These are phyloP conservation scores for Colletotrichum limetticola DNA, from an alignment of 2,329 filamentous ascomycete species.

Conservation along the genomic window DNA sequence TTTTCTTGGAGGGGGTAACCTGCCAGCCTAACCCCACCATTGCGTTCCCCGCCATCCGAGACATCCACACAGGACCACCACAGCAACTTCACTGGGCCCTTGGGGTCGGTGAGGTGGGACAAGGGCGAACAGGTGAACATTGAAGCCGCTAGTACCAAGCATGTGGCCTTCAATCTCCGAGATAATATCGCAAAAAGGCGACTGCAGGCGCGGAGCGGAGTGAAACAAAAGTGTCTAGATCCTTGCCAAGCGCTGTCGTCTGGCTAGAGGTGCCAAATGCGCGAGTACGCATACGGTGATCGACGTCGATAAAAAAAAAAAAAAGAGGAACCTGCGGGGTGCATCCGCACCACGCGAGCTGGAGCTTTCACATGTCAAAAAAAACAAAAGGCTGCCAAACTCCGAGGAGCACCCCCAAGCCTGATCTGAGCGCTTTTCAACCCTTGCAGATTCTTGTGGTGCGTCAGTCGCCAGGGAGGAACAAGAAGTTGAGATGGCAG, in stretches of 20 bases:
- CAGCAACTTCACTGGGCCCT: too few relatives aligned
- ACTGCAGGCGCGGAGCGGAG: conserved; percentile 24
- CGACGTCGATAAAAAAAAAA: conserved; percentile 22
- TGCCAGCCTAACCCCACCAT: conserved; percentile 9
- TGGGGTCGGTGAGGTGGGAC: too few relatives aligned
- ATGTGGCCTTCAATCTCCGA: conserved; percentile 24
- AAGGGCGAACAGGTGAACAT: background rate
- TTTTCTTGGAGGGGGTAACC: background rate
- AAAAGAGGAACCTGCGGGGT: conserved; percentile 36
- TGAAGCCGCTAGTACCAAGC: conserved; percentile 1
- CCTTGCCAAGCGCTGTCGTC: conserved; percentile 5
- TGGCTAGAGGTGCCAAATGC: conserved; percentile 11
- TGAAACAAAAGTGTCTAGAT: conserved; percentile 17
- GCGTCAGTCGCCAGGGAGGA: conserved; percentile 30
- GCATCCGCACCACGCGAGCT: conserved; percentile 29
- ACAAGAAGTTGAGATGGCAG: conserved; percentile 34
- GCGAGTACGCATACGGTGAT: conserved; percentile 19
- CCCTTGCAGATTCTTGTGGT: conserved; percentile 24
- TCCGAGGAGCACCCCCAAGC: conserved; percentile 9
- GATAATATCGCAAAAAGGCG: conserved; percentile 17
- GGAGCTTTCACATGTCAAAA: conserved; percentile 32
- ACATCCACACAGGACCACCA: background rate
- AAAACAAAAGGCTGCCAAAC: background rate
- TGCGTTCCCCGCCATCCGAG: background rate
- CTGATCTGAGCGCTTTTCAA: conserved; percentile 10